A percentile compares a stretch with the other conserved stretches of the same genome.
Evolutionary conservation across 257 asterid genomes (phyloP).

Genomic region (Eustoma russellianum): DNA sequence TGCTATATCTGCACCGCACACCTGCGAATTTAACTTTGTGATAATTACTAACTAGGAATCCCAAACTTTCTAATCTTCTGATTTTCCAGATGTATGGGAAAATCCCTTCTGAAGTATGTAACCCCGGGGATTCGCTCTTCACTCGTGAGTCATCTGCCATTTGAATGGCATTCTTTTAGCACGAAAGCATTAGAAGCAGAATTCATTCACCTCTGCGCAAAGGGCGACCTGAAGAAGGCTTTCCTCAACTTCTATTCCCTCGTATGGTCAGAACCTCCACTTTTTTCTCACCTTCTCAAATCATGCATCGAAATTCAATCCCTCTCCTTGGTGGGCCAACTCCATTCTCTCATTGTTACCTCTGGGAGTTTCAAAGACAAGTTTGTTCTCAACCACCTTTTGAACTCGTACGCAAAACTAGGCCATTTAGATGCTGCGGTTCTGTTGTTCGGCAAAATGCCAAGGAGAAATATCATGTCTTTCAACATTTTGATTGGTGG

Average conservation of each 20-base stretch:
- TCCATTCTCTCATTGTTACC: conserved; percentile 55
- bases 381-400: conserved; percentile 61
- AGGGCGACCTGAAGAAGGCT: conserved; percentile 46
- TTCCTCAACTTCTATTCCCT: conserved; percentile 32
- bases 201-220: conserved; percentile 35
- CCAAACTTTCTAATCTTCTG: no score
- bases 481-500: conserved; percentile 74
- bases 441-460: conserved; percentile 54
- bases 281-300: conserved; percentile 56
- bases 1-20: no score
- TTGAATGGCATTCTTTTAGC: conserved; percentile 13
- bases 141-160: conserved; percentile 15
- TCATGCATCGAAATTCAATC: conserved; percentile 48
- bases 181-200: conserved; percentile 19
- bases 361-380: conserved; percentile 41
- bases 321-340: conserved; percentile 34
- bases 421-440: conserved; percentile 33
- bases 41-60: no score
- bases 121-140: conserved; percentile 4
- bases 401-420: conserved; percentile 47
- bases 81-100: conserved; percentile 22
- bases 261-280: conserved; percentile 44
- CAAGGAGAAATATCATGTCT: conserved; percentile 59
- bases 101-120: conserved; percentile 18
- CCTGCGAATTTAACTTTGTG: no score